A percentile compares a stretch with the other conserved stretches of the same genome.
Conservation (phyloP, 2,329 filamentous ascomycete genomes). For the Fusarium sp. region DNA sequence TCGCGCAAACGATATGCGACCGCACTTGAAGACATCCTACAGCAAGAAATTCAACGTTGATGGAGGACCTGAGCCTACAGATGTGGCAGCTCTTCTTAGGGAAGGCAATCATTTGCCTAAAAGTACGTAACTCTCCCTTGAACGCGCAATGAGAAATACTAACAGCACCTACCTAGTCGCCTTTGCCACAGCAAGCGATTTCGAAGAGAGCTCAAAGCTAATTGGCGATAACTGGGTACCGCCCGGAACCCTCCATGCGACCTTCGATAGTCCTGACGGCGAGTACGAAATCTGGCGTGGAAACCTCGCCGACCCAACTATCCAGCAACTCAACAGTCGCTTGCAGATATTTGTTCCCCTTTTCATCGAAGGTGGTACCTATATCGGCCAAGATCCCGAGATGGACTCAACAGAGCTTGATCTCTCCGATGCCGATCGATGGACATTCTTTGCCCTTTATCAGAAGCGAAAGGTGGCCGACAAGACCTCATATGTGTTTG, state of each 20-base stretch:
- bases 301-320: conserved; percentile 73
- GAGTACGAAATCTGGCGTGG: conserved; percentile 88
- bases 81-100: conserved; percentile 73
- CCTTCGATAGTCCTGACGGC: conserved; percentile 69
- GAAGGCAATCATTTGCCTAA: conserved; percentile 74
- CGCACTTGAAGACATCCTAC: conserved; percentile 77
- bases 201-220: conserved; percentile 66
- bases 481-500: conserved; percentile 77
- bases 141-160: conserved; percentile 2
- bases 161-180: conserved; percentile 65
- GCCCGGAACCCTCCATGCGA: conserved; percentile 77
- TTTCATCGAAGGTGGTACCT: conserved; percentile 92
- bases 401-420: conserved; percentile 71
- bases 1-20: conserved; percentile 78
- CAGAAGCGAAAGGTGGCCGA: conserved; percentile 65
- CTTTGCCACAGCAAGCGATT: conserved; percentile 71
- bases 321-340: conserved; percentile 78
- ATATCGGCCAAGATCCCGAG: conserved; percentile 64
- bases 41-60: conserved; percentile 75
- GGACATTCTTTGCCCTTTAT: conserved; percentile 92
- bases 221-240: conserved; percentile 68
- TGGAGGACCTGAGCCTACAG: conserved; percentile 74
- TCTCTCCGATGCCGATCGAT: conserved; percentile 79
- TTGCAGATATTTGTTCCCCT: conserved; percentile 86
- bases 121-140: conserved; percentile 57